These are phyloP conservation scores for Asterophora lycoperdoides DNA, from an alignment of 768 basidiomycete genomes.

Conservation along the genomic window DNA sequence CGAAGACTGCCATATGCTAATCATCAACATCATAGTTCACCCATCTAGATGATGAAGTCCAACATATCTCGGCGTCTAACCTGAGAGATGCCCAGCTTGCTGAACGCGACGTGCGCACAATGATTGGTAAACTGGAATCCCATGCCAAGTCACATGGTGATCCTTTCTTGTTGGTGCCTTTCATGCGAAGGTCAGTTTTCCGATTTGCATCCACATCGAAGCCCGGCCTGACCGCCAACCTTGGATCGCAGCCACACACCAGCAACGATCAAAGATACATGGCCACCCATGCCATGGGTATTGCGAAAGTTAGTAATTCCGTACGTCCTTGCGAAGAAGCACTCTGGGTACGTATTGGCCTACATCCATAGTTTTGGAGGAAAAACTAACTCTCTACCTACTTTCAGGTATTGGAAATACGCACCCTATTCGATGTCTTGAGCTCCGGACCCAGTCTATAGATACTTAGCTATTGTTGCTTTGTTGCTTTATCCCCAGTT, in stretches of 20 bases:
- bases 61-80: constrained; percentile 28
- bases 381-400: neutral
- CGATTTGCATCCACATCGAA: neutral
- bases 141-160: constrained; percentile 32
- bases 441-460: neutral
- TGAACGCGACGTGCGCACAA: constrained; percentile 22
- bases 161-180: constrained; percentile 31
- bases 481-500: neutral
- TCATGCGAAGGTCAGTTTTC: constrained; percentile 30
- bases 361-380: neutral
- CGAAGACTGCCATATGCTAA: neutral
- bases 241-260: constrained; percentile 30
- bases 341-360: constrained; percentile 31
- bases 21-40: constrained; percentile 20
- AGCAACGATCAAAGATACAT: constrained; percentile 32
- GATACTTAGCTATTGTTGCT: neutral
- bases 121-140: constrained; percentile 24
- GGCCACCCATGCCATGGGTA: constrained; percentile 36
- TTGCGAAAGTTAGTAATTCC: constrained; percentile 33
- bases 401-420: constrained; percentile 35
- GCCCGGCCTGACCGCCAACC: neutral
- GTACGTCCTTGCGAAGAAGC: constrained; percentile 28
- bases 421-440: constrained; percentile 28
- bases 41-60: constrained; percentile 35
- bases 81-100: constrained; percentile 26